Percentiles rank a stretch among this genome's conserved stretches.
These are phyloP conservation scores for Coelastrella sp. DNA, from an alignment of 139 green algal genomes.

Conservation along the genomic window DNA sequence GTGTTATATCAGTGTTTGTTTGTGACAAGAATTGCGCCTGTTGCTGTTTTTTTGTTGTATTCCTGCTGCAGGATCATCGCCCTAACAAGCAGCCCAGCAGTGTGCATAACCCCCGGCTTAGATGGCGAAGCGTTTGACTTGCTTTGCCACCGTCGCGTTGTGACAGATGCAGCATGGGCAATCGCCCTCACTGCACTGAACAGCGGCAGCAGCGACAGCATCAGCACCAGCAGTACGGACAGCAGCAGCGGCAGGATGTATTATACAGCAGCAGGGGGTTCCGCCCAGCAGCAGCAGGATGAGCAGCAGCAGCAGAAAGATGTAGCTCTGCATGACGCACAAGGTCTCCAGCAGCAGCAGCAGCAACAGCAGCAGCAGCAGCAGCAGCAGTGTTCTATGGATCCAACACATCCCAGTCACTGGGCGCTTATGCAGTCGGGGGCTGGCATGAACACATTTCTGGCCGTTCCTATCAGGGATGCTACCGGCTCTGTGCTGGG, in stretches of 20 bases:
- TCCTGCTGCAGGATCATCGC: background rate
- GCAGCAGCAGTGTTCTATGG: background rate
- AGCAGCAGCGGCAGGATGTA: background rate
- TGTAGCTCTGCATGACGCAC: background rate
- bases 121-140: background rate
- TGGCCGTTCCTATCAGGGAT: background rate
- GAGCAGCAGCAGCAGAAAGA: background rate
- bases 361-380: background rate
- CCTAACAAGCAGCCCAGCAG: background rate
- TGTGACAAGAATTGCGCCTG: background rate
- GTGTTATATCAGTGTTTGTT: background rate
- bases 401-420: background rate
- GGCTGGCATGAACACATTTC: background rate
- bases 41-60: background rate
- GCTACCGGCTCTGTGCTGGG: background rate
- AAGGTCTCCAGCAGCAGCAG: background rate
- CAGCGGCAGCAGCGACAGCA: background rate
- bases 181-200: background rate
- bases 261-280: background rate
- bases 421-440: background rate
- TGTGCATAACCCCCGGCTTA: background rate
- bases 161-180: background rate
- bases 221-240: background rate
- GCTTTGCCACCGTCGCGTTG: background rate
- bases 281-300: background rate